Evolutionary conservation across 768 basidiomycete genomes (phyloP).

Genomic region (Sutorius australiensis): DNA sequence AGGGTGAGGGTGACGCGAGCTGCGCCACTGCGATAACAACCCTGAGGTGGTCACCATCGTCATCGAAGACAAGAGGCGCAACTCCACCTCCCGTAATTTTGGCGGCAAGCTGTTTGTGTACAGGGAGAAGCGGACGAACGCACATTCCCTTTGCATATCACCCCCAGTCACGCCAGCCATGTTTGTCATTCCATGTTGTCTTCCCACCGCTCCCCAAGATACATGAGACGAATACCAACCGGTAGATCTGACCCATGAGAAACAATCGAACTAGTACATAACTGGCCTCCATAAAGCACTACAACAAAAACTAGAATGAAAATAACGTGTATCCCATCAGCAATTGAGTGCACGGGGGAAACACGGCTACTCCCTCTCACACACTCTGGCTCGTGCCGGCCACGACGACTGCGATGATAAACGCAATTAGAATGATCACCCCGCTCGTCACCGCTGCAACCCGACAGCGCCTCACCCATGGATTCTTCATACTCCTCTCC

Average conservation of each 20-base stretch:
- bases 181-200: too few relatives aligned
- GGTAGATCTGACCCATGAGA: not conserved
- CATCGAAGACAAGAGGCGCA: too few relatives aligned
- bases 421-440: constrained; percentile 43
- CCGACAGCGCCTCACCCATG: constrained; percentile 46
- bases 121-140: too few relatives aligned
- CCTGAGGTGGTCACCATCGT: too few relatives aligned
- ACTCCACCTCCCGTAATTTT: too few relatives aligned
- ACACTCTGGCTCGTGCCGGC: not conserved
- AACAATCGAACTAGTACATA: constrained; percentile 11
- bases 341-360: not conserved
- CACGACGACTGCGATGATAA: constrained; percentile 51
- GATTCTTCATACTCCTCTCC: constrained; percentile 23
- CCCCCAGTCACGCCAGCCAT: too few relatives aligned
- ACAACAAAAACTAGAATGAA: not conserved
- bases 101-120: too few relatives aligned
- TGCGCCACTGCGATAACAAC: too few relatives aligned
- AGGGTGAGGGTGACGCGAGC: too few relatives aligned
- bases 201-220: too few relatives aligned
- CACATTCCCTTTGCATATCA: too few relatives aligned
- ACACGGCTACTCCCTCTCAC: not conserved
- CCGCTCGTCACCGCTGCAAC: constrained; percentile 60
- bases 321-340: not conserved
- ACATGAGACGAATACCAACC: too few relatives aligned
- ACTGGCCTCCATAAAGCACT: not conserved